phyloP scores from a whole-genome alignment of 257 asterid genomes.

The Lycium ferocissimum region DNA sequence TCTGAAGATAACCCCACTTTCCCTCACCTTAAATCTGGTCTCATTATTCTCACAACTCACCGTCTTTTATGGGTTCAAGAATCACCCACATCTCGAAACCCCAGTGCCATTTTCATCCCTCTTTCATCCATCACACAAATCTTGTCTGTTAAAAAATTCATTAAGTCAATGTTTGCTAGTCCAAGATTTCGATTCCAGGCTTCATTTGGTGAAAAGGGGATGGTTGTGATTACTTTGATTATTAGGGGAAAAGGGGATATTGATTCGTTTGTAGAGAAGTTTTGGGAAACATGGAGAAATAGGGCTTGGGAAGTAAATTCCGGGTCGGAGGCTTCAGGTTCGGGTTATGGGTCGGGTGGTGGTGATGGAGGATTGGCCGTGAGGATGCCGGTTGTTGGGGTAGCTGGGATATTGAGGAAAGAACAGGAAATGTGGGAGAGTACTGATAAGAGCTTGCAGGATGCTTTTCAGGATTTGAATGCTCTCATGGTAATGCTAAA shows the following conservation, averaged over 20 bases:
- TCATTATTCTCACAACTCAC: slow-evolving; percentile 78
- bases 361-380: slow-evolving; percentile 60
- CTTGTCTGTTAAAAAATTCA: slow-evolving; percentile 59
- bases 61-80: slow-evolving; percentile 80
- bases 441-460: slow-evolving; percentile 98
- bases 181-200: slow-evolving; percentile 85
- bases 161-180: slow-evolving; percentile 82
- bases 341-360: slow-evolving; percentile 38
- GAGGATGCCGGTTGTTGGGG: slow-evolving; percentile 82
- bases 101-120: slow-evolving; percentile 56
- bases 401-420: slow-evolving; percentile 93
- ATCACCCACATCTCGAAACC: slow-evolving; percentile 36
- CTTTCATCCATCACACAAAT: slow-evolving; percentile 66
- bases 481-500: slow-evolving; percentile 83
- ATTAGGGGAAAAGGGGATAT: slow-evolving; percentile 74
- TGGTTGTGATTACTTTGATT: slow-evolving; percentile 51
- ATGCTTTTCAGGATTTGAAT: slow-evolving; percentile 97
- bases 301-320: slow-evolving; percentile 63
- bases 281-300: slow-evolving; percentile 88
- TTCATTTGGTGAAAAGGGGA: slow-evolving; percentile 52
- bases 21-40: slow-evolving; percentile 74
- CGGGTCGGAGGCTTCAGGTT: slow-evolving; percentile 36
- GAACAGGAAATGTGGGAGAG: slow-evolving; percentile 99
- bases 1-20: slow-evolving; percentile 72
- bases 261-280: slow-evolving; percentile 74